These are phyloP conservation scores for Candida pseudocylindracea DNA, from an alignment of 1,139 yeast species.

Conservation along the genomic window DNA sequence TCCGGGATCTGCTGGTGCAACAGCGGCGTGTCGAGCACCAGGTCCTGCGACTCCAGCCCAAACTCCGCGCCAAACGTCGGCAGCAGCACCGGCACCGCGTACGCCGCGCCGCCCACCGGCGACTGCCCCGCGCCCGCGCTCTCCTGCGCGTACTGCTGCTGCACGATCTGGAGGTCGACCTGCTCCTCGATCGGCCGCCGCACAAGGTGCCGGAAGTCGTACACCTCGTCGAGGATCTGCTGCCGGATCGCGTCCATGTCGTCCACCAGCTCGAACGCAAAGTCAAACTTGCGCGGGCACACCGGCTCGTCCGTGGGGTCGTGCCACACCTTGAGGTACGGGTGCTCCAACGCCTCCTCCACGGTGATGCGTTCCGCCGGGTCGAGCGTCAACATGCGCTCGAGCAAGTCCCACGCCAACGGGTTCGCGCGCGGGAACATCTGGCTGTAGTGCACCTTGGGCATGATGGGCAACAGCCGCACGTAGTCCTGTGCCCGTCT, in stretches of 20 bases:
- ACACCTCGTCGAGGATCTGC: conserved; percentile 68
- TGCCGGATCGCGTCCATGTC: conserved; percentile 58
- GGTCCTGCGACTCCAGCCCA: no score
- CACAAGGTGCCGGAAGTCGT: conserved; percentile 59
- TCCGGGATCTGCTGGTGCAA: no score
- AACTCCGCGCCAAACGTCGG: no score
- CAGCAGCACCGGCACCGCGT: no score
- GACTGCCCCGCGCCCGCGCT: no score
- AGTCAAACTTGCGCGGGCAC: conserved; percentile 50
- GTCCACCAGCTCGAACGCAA: conserved; percentile 71
- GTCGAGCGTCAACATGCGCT: conserved; percentile 55
- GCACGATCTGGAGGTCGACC: conserved; percentile 1
- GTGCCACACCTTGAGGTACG: conserved; percentile 60
- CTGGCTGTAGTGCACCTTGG: conserved; percentile 19
- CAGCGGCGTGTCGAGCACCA: no score
- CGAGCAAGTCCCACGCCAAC: conserved; percentile 54
- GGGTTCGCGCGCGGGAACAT: conserved; percentile 29
- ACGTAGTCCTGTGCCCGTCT: conserved; percentile 78
- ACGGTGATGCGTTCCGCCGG: conserved; percentile 64
- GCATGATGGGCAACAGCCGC: conserved; percentile 29
- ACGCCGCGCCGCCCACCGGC: no score
- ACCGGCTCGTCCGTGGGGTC: conserved; percentile 70
- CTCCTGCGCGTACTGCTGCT: no score
- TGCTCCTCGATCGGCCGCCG: conserved; percentile 55
- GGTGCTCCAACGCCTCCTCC: conserved; percentile 62